A percentile compares a stretch with the other conserved stretches of the same genome.
Conservation (phyloP, 2,329 filamentous ascomycete genomes). For the Penicillium nordicum region DNA sequence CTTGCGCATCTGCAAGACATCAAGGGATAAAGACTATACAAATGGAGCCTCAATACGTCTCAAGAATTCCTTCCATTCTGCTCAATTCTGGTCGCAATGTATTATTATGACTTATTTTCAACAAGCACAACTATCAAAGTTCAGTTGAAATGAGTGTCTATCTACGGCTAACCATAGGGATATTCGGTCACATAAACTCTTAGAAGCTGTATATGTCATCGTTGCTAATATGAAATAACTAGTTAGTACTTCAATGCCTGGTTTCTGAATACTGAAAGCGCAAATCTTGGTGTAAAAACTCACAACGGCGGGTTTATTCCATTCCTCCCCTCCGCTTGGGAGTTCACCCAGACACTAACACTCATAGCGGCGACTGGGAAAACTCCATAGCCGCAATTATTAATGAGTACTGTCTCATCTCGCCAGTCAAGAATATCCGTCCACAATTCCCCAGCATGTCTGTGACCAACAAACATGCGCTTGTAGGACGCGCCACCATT, state of each 20-base stretch:
- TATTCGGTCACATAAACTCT: not conserved
- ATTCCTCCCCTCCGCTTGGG: constrained; percentile 51
- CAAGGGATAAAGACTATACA: not conserved
- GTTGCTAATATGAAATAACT: not conserved
- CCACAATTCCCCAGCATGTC: constrained; percentile 60
- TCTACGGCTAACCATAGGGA: not conserved
- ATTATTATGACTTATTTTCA: not conserved
- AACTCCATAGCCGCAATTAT: constrained; percentile 55
- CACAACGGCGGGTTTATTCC: constrained; percentile 44
- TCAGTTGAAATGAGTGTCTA: not conserved
- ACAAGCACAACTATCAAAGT: not conserved
- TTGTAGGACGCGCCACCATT: constrained; percentile 50
- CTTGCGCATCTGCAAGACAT: not conserved
- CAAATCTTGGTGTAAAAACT: constrained; percentile 20
- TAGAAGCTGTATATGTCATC: not conserved
- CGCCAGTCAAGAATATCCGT: constrained; percentile 59
- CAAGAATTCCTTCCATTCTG: not conserved
- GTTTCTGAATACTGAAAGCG: too few relatives aligned
- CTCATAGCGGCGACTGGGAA: constrained; percentile 56
- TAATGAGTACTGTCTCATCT: constrained; percentile 56
- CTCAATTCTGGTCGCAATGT: not conserved
- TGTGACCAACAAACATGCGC: constrained; percentile 60
- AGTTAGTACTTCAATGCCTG: not conserved
- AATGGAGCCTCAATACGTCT: not conserved
- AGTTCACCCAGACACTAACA: constrained; percentile 61